A percentile compares a stretch with the other conserved stretches of the same genome.
phyloP scores from a whole-genome alignment of 2,329 filamentous ascomycete genomes.

The Penicillium concentricum region DNA sequence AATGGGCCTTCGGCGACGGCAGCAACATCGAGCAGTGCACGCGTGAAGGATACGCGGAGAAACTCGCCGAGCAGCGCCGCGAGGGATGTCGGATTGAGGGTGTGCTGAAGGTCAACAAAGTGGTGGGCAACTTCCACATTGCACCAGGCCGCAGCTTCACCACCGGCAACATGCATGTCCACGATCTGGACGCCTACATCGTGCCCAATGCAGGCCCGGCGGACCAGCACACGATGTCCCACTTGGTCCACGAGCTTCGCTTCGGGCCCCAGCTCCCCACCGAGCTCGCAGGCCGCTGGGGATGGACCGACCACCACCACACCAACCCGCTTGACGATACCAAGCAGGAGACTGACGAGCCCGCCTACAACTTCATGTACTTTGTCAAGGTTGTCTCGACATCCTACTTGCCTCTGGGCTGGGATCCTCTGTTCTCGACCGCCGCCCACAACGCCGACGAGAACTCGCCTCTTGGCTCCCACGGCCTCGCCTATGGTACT shows the following conservation, averaged over 20 bases:
- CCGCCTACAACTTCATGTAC: constrained; percentile 97
- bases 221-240: constrained; percentile 79
- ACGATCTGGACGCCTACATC: constrained; percentile 96
- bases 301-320: constrained; percentile 86
- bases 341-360: constrained; percentile 72
- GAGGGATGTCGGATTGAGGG: constrained; percentile 96
- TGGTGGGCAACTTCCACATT: constrained; percentile 97
- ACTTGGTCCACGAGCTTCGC: constrained; percentile 81
- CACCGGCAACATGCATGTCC: constrained; percentile 94
- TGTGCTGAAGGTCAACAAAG: constrained; percentile 92
- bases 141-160: constrained; percentile 95
- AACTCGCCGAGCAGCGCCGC: constrained; percentile 78
- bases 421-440: constrained; percentile 62
- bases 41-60: constrained; percentile 89
- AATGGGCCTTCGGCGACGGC: constrained; percentile 92
- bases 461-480: constrained; percentile 63
- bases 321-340: constrained; percentile 82
- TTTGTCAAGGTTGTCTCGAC: constrained; percentile 98
- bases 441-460: constrained; percentile 45
- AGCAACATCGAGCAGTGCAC: constrained; percentile 93
- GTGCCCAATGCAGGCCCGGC: constrained; percentile 60
- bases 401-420: constrained; percentile 87
- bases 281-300: constrained; percentile 57
- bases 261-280: constrained; percentile 91
- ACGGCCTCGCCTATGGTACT: constrained; percentile 63